phyloP scores from a whole-genome alignment of 441 rosid species.

The Omphalea diandra region DNA sequence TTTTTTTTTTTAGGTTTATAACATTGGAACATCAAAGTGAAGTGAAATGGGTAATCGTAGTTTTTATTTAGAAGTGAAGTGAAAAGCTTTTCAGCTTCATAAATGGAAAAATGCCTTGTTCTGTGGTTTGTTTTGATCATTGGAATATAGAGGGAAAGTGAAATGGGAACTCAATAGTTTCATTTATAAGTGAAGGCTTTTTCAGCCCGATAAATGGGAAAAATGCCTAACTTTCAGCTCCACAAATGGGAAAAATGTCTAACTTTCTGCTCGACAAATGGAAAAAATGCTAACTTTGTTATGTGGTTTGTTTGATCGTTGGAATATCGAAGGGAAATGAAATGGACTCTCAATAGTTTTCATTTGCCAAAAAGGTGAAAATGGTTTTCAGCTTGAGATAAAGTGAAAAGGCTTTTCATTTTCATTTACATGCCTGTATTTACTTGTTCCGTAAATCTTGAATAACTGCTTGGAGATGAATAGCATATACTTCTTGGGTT shows the following conservation, averaged over 20 bases:
- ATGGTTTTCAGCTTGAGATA: too few relatives aligned
- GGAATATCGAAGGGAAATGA: background rate
- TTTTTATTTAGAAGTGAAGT: background rate
- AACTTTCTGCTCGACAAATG: too few relatives aligned
- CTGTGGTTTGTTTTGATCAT: too few relatives aligned
- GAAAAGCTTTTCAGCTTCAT: background rate
- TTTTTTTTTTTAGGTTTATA: background rate
- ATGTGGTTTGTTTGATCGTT: background rate
- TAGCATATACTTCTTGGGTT: background rate
- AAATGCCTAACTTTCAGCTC: too few relatives aligned
- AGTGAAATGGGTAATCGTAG: background rate
- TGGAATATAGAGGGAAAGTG: too few relatives aligned
- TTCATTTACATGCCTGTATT: background rate
- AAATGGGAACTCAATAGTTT: too few relatives aligned
- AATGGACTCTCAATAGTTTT: background rate
- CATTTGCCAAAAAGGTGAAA: background rate
- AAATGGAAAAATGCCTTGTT: too few relatives aligned
- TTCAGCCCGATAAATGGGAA: too few relatives aligned
- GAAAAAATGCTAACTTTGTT: too few relatives aligned
- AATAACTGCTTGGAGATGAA: too few relatives aligned
- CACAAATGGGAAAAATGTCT: too few relatives aligned
- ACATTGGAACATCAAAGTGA: background rate
- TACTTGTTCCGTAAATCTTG: background rate
- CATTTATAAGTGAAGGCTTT: too few relatives aligned
- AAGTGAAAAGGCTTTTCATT: background rate